Percentiles rank a stretch among this genome's conserved stretches.
Conservation (phyloP, 2,329 filamentous ascomycete species). For the Xylaria sp. region DNA sequence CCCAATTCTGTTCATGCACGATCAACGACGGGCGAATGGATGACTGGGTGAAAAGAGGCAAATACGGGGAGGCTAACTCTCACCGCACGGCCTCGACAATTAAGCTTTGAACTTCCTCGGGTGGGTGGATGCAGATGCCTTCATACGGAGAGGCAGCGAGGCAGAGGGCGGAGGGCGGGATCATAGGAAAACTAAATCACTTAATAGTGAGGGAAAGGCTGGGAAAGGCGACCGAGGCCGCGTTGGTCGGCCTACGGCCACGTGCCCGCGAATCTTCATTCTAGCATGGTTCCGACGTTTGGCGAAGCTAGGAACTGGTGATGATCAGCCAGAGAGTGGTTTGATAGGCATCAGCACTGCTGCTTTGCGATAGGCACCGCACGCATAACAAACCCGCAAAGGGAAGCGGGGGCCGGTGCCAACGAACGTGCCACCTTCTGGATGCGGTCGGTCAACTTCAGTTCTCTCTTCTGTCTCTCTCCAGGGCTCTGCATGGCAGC, state of each 20-base stretch:
- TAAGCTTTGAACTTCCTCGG: neutral
- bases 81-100: neutral
- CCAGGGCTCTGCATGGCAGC: too few species aligned
- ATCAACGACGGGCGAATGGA: too few species aligned
- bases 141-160: too few species aligned
- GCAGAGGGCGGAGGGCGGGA: too few species aligned
- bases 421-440: neutral
- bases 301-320: slow-evolving; percentile 10
- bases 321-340: slow-evolving; percentile 19
- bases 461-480: too few species aligned
- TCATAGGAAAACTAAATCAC: too few species aligned
- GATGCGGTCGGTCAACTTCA: neutral
- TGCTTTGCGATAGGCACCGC: slow-evolving; percentile 3
- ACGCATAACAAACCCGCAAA: neutral
- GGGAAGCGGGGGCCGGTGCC: neutral
- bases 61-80: too few species aligned
- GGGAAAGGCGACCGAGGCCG: neutral
- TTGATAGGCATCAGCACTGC: slow-evolving; percentile 22
- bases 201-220: too few species aligned
- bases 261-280: slow-evolving; percentile 10
- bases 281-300: neutral
- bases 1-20: neutral
- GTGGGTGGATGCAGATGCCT: neutral
- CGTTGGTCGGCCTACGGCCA: slow-evolving; percentile 3
- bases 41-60: too few species aligned